phyloP scores from a whole-genome alignment of 23 red algal genomes.

The Gracilariopsis chorda region DNA sequence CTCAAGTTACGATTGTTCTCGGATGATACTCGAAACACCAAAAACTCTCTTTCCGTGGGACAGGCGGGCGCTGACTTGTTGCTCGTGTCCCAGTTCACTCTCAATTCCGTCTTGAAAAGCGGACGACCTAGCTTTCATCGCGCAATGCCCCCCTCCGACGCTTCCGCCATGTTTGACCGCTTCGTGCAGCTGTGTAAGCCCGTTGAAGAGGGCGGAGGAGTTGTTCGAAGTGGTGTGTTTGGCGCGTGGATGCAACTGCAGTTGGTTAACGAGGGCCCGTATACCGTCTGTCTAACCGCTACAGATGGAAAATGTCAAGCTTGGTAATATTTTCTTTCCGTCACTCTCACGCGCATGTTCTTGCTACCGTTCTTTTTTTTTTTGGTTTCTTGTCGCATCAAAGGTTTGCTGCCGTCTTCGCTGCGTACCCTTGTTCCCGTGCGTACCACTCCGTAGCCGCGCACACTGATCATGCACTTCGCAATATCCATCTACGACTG shows the following conservation, averaged over 20 bases:
- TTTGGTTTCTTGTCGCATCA: too few relatives aligned
- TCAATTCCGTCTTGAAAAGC: slow-evolving; percentile 41
- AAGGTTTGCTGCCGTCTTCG: too few relatives aligned
- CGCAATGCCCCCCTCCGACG: slow-evolving; percentile 21
- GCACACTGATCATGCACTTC: too few relatives aligned
- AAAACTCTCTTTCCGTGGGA: neutral
- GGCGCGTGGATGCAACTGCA: slow-evolving; percentile 60
- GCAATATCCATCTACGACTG: too few relatives aligned
- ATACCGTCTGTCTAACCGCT: slow-evolving; percentile 44
- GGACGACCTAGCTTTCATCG: slow-evolving; percentile 63
- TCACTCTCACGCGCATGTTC: too few relatives aligned
- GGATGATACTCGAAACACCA: neutral
- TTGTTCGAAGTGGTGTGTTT: slow-evolving; percentile 38
- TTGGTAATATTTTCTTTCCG: too few relatives aligned
- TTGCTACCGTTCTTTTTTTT: too few relatives aligned
- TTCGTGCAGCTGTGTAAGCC: slow-evolving; percentile 18
- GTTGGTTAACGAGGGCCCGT: slow-evolving; percentile 62
- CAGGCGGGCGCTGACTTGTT: slow-evolving; percentile 9
- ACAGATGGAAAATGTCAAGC: slow-evolving; percentile 43
- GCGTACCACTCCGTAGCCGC: too few relatives aligned
- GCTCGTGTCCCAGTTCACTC: slow-evolving; percentile 67
- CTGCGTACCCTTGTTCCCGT: too few relatives aligned
- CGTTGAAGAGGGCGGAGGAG: neutral
- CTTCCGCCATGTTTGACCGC: slow-evolving; percentile 20
- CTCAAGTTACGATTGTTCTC: slow-evolving; percentile 48